Evolutionary conservation across 2,329 filamentous ascomycete species (phyloP).

Genomic region (Colletotrichum horii): DNA sequence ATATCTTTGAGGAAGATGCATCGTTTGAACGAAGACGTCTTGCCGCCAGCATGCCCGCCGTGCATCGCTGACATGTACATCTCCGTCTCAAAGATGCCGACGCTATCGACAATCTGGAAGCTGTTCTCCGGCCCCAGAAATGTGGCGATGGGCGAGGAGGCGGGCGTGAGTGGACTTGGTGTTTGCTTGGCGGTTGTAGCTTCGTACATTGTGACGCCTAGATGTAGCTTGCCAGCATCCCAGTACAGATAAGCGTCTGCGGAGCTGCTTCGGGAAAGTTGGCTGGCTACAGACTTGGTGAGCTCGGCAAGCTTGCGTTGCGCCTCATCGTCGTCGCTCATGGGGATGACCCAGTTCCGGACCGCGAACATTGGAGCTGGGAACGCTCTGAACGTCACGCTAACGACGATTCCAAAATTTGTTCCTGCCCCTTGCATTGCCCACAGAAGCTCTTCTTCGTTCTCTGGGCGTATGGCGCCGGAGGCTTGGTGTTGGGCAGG

Average conservation of each 20-base stretch:
- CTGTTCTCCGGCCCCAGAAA: slow-evolving; percentile 38
- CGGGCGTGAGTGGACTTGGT: not conserved
- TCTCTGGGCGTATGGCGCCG: slow-evolving; percentile 44
- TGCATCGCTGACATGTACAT: slow-evolving; percentile 68
- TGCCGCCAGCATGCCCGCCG: slow-evolving; percentile 60
- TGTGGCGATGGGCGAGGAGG: not conserved
- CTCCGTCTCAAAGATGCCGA: slow-evolving; percentile 61
- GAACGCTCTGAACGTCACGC: slow-evolving; percentile 55
- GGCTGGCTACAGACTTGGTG: slow-evolving; percentile 39
- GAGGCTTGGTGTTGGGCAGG: slow-evolving; percentile 48
- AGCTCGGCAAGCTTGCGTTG: slow-evolving; percentile 42
- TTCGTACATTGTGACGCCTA: slow-evolving; percentile 59
- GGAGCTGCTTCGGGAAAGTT: slow-evolving; percentile 49
- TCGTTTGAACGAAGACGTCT: slow-evolving; percentile 69
- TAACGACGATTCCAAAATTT: slow-evolving; percentile 63
- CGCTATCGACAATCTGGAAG: slow-evolving; percentile 44
- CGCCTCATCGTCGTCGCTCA: slow-evolving; percentile 35
- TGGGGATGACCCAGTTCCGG: slow-evolving; percentile 44
- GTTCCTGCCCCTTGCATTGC: slow-evolving; percentile 63
- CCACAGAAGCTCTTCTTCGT: slow-evolving; percentile 61
- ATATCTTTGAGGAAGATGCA: slow-evolving; percentile 64
- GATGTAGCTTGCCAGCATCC: slow-evolving; percentile 46
- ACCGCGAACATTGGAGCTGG: slow-evolving; percentile 43
- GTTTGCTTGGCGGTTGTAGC: slow-evolving; percentile 7
- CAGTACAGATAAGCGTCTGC: slow-evolving; percentile 62